phyloP scores from a whole-genome alignment of 352 stramenopile species.

The Globisporangium cylindrosporum region DNA sequence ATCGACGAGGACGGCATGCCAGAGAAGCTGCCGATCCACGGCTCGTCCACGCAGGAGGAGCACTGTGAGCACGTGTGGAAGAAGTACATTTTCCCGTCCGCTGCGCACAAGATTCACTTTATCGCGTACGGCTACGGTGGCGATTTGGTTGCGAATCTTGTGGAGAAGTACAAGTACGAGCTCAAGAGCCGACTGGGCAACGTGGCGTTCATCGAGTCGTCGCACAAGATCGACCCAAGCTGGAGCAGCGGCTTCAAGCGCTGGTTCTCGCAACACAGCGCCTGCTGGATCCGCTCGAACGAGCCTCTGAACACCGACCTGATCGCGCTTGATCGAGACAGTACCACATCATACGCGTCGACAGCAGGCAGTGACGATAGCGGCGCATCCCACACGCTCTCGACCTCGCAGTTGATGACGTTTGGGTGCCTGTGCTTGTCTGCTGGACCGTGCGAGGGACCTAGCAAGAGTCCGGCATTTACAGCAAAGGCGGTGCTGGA shows the following conservation, averaged over 20 bases:
- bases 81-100: constrained; percentile 81
- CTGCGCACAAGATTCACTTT: constrained; percentile 86
- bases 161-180: constrained; percentile 78
- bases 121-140: constrained; percentile 87
- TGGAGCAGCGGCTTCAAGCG: constrained; percentile 75
- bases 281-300: constrained; percentile 73
- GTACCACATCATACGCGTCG: constrained; percentile 16
- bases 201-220: constrained; percentile 88
- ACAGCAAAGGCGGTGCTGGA: constrained; percentile 71
- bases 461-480: constrained; percentile 58
- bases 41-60: constrained; percentile 82
- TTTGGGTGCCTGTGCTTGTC: constrained; percentile 82
- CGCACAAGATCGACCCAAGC: constrained; percentile 67
- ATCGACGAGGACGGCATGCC: constrained; percentile 44
- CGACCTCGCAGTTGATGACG: constrained; percentile 29
- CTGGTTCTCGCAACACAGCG: constrained; percentile 78
- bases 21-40: constrained; percentile 80
- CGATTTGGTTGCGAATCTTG: constrained; percentile 69
- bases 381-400: constrained; percentile 30
- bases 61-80: constrained; percentile 88
- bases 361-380: constrained; percentile 26
- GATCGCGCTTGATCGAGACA: constrained; percentile 23
- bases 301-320: constrained; percentile 66
- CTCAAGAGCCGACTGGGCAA: constrained; percentile 80
- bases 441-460: constrained; percentile 52